A percentile compares a stretch with the other conserved stretches of the same genome.
These are phyloP conservation scores for Omphalotus olearius DNA, from an alignment of 1,284 basidiomycete genomes.

Conservation along the genomic window DNA sequence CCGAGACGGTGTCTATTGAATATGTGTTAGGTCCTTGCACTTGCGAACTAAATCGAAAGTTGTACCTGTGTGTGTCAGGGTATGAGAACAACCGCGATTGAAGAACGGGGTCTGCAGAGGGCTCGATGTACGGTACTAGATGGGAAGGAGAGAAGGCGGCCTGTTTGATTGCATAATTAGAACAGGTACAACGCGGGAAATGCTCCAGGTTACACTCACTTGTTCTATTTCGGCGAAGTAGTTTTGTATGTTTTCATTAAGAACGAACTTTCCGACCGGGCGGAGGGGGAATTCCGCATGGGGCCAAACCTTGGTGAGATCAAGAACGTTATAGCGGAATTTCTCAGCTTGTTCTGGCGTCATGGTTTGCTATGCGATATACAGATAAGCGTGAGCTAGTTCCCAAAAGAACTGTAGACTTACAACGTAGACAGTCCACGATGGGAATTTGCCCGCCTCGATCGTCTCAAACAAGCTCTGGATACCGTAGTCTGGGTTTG, in stretches of 20 bases:
- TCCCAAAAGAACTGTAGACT: slow-evolving; percentile 20
- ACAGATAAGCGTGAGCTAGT: background rate
- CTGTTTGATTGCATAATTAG: slow-evolving; percentile 25
- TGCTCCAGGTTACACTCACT: slow-evolving; percentile 29
- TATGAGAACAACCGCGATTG: slow-evolving; percentile 95
- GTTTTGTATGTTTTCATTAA: slow-evolving; percentile 85
- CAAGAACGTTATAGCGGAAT: slow-evolving; percentile 85
- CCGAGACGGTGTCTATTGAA: slow-evolving; percentile 71
- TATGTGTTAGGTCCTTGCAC: background rate
- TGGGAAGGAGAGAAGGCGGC: slow-evolving; percentile 86
- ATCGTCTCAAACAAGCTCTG: slow-evolving; percentile 79
- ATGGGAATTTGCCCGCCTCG: slow-evolving; percentile 71
- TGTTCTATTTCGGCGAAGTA: slow-evolving; percentile 88
- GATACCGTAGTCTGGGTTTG: slow-evolving; percentile 81
- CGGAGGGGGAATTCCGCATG: slow-evolving; percentile 85
- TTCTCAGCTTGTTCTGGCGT: slow-evolving; percentile 86
- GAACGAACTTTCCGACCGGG: slow-evolving; percentile 78
- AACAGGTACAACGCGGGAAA: slow-evolving; percentile 18
- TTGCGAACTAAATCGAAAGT: too few relatives aligned
- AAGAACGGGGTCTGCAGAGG: slow-evolving; percentile 85
- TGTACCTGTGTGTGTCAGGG: slow-evolving; percentile 79
- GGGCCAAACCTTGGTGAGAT: slow-evolving; percentile 90
- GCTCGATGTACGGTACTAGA: slow-evolving; percentile 82
- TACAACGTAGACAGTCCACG: slow-evolving; percentile 76
- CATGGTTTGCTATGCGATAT: slow-evolving; percentile 72